These are phyloP conservation scores for Friedmanniomyces simplex DNA, from an alignment of 495 filamentous ascomycete genomes.

Conservation along the genomic window DNA sequence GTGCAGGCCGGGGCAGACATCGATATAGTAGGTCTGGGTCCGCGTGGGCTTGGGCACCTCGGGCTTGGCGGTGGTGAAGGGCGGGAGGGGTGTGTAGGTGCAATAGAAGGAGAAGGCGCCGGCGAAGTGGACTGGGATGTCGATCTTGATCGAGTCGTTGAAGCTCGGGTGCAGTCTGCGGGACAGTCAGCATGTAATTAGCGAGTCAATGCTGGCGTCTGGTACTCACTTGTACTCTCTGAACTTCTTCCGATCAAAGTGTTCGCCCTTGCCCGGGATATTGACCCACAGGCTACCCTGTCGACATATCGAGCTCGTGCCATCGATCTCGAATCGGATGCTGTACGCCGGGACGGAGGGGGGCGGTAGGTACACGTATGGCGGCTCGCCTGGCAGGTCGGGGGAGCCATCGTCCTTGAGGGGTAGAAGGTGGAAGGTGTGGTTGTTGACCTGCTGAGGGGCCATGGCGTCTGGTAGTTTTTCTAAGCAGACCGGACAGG, in stretches of 20 bases:
- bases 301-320: constrained; percentile 88
- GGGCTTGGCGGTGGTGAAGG: constrained; percentile 51
- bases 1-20: constrained; percentile 75
- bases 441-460: constrained; percentile 17
- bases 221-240: constrained; percentile 76
- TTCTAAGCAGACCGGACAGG: neutral
- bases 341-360: constrained; percentile 58
- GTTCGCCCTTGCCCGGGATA: constrained; percentile 62
- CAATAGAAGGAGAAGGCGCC: constrained; percentile 95
- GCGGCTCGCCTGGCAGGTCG: constrained; percentile 61
- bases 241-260: constrained; percentile 68
- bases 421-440: constrained; percentile 65
- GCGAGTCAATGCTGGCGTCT: neutral
- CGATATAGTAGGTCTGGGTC: constrained; percentile 77
- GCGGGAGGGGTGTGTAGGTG: constrained; percentile 78
- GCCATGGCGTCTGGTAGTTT: constrained; percentile 1
- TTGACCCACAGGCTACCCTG: constrained; percentile 94
- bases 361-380: constrained; percentile 80
- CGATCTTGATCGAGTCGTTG: constrained; percentile 80
- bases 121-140: constrained; percentile 70
- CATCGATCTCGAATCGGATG: constrained; percentile 87
- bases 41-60: constrained; percentile 45
- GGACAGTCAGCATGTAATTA: neutral
- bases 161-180: constrained; percentile 79
- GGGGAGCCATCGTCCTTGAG: constrained; percentile 89